Base-by-base conservation (phyloP, 2,329 filamentous ascomycete genomes). In the Rhinocladiella similis region DNA sequence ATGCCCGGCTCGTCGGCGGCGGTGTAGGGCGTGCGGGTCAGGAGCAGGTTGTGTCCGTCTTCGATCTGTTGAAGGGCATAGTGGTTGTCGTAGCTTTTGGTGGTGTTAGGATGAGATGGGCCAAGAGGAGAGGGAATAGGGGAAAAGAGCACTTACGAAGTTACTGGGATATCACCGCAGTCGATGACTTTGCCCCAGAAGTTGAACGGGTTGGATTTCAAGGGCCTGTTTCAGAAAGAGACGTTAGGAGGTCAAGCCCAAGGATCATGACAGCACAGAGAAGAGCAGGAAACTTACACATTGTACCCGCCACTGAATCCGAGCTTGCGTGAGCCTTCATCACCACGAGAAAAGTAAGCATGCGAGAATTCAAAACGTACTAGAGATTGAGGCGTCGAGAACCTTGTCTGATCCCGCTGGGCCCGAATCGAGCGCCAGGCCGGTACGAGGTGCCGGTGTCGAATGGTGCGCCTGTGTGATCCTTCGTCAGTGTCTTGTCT, bases 381-480 rank as follows among this genome's bases (percentile, higher is more conserved):
- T 94, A 94, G 55, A 94, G 85, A 75, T 93, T 94, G 63, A 94
- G 82, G 64, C 90, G 83, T 68, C 90, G 86, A 69, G 89, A 93
- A 74, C 90, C 90, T 79, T 94, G 90, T 70, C 90, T 84, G 66
- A 94, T 93, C 47, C 90, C 90, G 29, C 86, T 90, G 9, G 91
- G 90, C 0, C 90, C 90, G 65, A 95, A 95, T 35, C 90, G 83
- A 57, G 90, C 90, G 63, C 90, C 90, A 2, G 90, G 90, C 50
- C 90, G 79, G 73, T 95, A 95, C 0, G 89, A 92, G 22, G 89
- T 94, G 50, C 89, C 89, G 1, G 90, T 93, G 70, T 95, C 90
- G 65, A 94, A 94, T 0, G 90, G 90, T 39, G 89, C 89, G 42
- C 87, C 87, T 89, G 60, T 50, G 42, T 16, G 7, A 10, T 10